Conservation (phyloP, 2,329 filamentous ascomycete genomes). For the Chaetothyriales sp. region DNA sequence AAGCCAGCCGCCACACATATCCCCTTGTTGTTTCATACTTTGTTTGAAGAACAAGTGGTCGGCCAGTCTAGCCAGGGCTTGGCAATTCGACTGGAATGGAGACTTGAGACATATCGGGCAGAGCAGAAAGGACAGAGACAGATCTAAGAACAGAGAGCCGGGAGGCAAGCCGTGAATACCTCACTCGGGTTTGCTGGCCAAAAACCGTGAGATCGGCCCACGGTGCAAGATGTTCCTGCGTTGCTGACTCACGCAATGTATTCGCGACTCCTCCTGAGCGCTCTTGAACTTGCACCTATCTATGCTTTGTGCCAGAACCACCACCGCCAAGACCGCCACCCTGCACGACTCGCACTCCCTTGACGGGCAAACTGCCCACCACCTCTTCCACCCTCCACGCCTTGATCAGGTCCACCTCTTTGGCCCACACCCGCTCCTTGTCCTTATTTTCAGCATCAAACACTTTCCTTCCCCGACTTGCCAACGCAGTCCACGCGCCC, state of each 20-base stretch:
- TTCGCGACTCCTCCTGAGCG: background rate
- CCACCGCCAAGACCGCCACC: slow-evolving; percentile 38
- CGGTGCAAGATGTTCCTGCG: too few species aligned
- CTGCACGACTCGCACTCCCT: slow-evolving; percentile 68
- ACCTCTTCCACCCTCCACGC: slow-evolving; percentile 69
- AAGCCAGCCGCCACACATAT: too few species aligned
- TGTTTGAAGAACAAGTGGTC: background rate
- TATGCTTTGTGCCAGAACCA: slow-evolving; percentile 30
- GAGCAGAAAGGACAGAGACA: background rate
- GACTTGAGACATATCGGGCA: background rate
- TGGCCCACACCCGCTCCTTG: slow-evolving; percentile 22
- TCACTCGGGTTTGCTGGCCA: background rate
- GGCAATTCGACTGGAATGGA: background rate
- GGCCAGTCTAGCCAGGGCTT: background rate
- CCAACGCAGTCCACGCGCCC: slow-evolving; percentile 48
- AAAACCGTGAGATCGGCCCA: background rate
- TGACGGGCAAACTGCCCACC: slow-evolving; percentile 65
- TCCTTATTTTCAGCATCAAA: slow-evolving; percentile 43
- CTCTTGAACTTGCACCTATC: slow-evolving; percentile 1
- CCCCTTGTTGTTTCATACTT: too few species aligned
- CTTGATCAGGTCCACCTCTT: slow-evolving; percentile 74
- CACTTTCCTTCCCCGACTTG: slow-evolving; percentile 25
- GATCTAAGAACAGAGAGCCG: background rate
- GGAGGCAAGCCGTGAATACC: background rate
- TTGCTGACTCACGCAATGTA: background rate